Conservation (phyloP, 306 rosid genomes). For the Lablab purpureus region DNA sequence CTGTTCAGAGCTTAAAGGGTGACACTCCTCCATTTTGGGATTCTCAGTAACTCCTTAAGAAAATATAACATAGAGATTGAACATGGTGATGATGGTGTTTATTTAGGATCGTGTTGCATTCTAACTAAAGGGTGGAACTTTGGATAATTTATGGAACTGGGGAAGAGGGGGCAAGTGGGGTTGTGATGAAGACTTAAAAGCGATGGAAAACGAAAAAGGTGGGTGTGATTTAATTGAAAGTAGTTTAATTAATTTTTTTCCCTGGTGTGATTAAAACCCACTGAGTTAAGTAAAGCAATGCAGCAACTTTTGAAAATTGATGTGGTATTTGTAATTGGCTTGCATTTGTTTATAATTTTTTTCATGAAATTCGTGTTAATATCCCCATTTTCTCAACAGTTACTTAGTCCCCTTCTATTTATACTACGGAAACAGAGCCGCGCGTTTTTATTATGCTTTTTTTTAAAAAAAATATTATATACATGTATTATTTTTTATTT, state of each 20-base stretch:
- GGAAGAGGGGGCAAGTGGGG: slow-evolving; percentile 52
- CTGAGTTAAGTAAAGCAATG: slow-evolving; percentile 50
- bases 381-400: no score
- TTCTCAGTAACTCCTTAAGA: slow-evolving; percentile 27
- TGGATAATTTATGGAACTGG: slow-evolving; percentile 39
- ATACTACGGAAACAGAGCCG: no score
- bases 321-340: slow-evolving; percentile 17
- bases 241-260: not conserved
- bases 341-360: slow-evolving; percentile 21
- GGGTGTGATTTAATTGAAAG: slow-evolving; percentile 55
- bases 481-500: no score
- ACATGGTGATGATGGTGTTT: not conserved
- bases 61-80: slow-evolving; percentile 1
- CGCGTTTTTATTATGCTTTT: no score
- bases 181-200: slow-evolving; percentile 49
- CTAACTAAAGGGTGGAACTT: slow-evolving; percentile 32
- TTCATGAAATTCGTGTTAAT: no score
- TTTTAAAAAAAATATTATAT: no score
- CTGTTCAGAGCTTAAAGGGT: slow-evolving; percentile 38
- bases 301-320: slow-evolving; percentile 25
- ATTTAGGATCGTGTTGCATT: not conserved
- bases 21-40: slow-evolving; percentile 51
- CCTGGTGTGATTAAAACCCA: slow-evolving; percentile 15
- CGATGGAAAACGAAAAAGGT: slow-evolving; percentile 55
- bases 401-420: no score